Conservation (phyloP, 441 rosid species). For the Syzygium syzygioides region DNA sequence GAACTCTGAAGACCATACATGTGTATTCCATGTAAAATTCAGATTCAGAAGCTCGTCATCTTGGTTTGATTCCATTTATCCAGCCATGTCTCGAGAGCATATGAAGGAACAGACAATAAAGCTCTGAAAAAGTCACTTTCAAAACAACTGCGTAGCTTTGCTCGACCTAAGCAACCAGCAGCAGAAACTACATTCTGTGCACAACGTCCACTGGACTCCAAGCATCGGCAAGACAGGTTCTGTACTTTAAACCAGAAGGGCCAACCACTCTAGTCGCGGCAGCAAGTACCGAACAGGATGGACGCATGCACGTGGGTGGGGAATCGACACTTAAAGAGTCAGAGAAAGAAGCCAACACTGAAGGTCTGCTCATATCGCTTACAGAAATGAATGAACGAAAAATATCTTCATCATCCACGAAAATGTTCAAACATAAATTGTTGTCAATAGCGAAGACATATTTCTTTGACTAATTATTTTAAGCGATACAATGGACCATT, state of each 20-base stretch:
- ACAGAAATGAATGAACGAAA: neutral
- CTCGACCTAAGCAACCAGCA: neutral
- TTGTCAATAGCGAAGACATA: neutral
- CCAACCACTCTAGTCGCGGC: neutral
- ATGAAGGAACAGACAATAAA: neutral
- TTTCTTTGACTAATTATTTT: neutral
- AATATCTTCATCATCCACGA: neutral
- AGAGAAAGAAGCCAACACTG: neutral
- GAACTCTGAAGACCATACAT: neutral
- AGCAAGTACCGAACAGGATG: neutral
- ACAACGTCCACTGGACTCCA: neutral
- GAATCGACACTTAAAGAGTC: neutral
- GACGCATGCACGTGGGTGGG: neutral
- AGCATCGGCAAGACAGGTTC: neutral
- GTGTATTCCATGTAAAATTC: neutral
- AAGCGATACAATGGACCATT: fast-evolving
- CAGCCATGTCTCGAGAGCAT: neutral
- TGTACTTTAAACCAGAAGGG: neutral
- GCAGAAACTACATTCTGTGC: neutral
- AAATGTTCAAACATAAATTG: neutral
- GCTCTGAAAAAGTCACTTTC: neutral
- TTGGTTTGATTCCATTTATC: neutral
- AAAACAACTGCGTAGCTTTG: neutral
- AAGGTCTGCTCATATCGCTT: fast-evolving
- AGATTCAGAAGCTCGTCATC: neutral